phyloP scores from a whole-genome alignment of 2,329 filamentous ascomycete genomes.

The Diaporthe capsici region DNA sequence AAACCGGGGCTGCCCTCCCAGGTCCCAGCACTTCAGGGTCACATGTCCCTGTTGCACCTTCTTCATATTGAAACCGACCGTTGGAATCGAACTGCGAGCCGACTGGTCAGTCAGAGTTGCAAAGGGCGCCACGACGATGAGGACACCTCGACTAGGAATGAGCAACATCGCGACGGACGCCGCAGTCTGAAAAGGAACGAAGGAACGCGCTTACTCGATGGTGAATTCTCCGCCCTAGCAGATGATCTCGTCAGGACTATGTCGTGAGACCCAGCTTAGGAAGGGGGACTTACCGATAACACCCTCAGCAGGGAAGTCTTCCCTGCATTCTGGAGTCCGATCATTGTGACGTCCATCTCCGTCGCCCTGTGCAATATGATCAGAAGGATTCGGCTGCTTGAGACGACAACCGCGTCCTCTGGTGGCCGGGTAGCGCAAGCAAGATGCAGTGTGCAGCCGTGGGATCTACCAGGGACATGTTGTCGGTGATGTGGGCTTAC shows the following conservation, averaged over 20 bases:
- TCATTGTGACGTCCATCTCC: constrained; percentile 99
- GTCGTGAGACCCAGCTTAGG: not conserved
- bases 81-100: constrained; percentile 88
- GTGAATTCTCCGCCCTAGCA: constrained; percentile 96
- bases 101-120: constrained; percentile 46
- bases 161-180: constrained; percentile 41
- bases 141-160: constrained; percentile 40
- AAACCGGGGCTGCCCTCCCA: constrained; percentile 96
- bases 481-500: constrained; percentile 66
- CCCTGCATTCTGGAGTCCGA: constrained; percentile 96
- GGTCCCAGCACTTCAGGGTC: constrained; percentile 98
- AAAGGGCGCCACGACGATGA: constrained; percentile 52
- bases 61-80: constrained; percentile 99
- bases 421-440: constrained; percentile 43
- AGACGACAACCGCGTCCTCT: not conserved
- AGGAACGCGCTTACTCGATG: constrained; percentile 83
- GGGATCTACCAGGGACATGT: constrained; percentile 11
- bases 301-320: constrained; percentile 96
- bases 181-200: constrained; percentile 28
- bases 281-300: constrained; percentile 81
- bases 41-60: constrained; percentile 98
- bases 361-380: constrained; percentile 78
- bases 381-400: constrained; percentile 23
- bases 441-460: constrained; percentile 47
- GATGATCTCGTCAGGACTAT: constrained; percentile 41